Evolutionary conservation across 2,329 filamentous ascomycete species (phyloP).

Genomic region (Chlorencoelia australis): DNA sequence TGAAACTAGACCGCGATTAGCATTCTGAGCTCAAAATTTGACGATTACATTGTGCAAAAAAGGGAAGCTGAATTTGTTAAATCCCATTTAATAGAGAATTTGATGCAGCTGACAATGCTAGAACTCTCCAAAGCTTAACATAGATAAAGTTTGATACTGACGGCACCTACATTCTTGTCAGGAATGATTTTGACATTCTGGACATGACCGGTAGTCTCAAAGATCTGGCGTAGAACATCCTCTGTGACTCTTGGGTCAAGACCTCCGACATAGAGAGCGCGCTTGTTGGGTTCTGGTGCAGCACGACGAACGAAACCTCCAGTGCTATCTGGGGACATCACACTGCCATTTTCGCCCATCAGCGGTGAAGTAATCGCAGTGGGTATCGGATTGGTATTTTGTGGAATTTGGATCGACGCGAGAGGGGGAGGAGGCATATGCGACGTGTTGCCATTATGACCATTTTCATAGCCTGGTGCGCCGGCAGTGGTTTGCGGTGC

Average conservation of each 20-base stretch:
- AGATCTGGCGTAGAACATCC: slow-evolving; percentile 93
- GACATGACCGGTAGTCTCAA: slow-evolving; percentile 96
- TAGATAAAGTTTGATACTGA: slow-evolving; percentile 28
- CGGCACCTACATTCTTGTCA: slow-evolving; percentile 86
- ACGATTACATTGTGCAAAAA: slow-evolving; percentile 2
- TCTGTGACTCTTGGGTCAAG: slow-evolving; percentile 92
- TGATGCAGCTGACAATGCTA: slow-evolving; percentile 9
- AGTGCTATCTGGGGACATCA: slow-evolving; percentile 79
- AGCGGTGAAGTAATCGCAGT: slow-evolving; percentile 84
- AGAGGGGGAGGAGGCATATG: slow-evolving; percentile 88
- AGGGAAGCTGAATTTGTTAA: slow-evolving; percentile 12
- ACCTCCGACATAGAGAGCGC: slow-evolving; percentile 90
- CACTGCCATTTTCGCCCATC: slow-evolving; percentile 55
- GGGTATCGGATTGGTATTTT: slow-evolving; percentile 92
- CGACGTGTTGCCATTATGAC: slow-evolving; percentile 57
- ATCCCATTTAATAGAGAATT: slow-evolving; percentile 18
- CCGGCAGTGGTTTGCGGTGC: slow-evolving; percentile 59
- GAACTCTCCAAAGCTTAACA: slow-evolving; percentile 18
- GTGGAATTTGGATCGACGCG: slow-evolving; percentile 75
- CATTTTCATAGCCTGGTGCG: slow-evolving; percentile 68
- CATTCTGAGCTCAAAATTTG: slow-evolving; percentile 17
- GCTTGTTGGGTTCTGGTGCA: slow-evolving; percentile 96
- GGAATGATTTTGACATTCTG: slow-evolving; percentile 99
- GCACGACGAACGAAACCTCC: slow-evolving; percentile 78
- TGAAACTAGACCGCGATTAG: slow-evolving; percentile 37